Conservation (phyloP, 2,329 filamentous ascomycete genomes). For the Cryphonectria japonica region DNA sequence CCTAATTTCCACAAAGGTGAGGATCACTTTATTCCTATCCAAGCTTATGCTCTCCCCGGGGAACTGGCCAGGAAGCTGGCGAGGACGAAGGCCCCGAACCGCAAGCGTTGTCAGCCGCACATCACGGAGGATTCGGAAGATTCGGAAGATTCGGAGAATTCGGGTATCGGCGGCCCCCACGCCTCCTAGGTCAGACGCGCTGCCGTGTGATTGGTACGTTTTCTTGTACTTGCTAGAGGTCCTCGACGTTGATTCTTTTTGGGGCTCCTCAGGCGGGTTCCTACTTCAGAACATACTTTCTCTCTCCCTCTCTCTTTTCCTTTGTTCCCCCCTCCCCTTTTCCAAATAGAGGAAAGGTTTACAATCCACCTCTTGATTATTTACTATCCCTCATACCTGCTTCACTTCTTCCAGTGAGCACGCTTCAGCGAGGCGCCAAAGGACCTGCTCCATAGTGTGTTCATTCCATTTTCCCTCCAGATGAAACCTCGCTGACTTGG, state of each 20-base stretch:
- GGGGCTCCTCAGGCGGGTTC: background rate
- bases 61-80: background rate
- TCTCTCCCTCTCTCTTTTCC: background rate
- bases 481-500: background rate
- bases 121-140: constrained; percentile 13
- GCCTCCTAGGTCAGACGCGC: background rate
- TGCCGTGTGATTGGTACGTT: background rate
- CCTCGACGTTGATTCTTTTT: background rate
- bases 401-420: background rate
- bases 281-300: background rate
- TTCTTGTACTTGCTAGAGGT: background rate
- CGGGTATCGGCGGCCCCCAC: background rate
- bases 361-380: background rate
- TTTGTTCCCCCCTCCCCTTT: background rate
- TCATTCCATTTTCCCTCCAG: background rate
- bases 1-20: background rate
- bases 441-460: background rate
- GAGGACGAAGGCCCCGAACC: background rate
- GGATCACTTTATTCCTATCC: background rate
- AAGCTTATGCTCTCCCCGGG: background rate
- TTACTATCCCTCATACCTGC: background rate
- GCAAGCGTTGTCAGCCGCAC: background rate
- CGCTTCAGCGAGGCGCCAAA: background rate
- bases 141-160: constrained; percentile 16
- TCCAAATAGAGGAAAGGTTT: background rate